Conservation (phyloP, 1,139 yeast genomes). For the Suhomyces kunorum region DNA sequence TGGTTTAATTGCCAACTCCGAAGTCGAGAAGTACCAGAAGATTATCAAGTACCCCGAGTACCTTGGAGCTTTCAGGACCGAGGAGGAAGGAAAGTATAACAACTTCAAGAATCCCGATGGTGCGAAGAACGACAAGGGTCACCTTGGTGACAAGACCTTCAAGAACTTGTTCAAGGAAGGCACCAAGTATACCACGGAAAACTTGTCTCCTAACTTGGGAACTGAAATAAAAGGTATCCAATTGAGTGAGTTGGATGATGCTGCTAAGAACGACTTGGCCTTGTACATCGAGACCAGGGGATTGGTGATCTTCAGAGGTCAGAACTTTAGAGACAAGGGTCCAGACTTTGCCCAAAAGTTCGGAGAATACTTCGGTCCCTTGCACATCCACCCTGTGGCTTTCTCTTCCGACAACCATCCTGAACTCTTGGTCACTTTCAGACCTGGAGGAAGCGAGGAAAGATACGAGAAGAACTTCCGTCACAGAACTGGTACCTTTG, state of each 20-base stretch:
- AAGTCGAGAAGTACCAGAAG: conserved; percentile 17
- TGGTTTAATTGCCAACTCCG: conserved; percentile 3
- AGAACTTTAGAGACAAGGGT: conserved; percentile 35
- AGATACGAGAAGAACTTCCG: conserved; percentile 26
- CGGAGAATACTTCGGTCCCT: conserved; percentile 34
- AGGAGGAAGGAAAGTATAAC: conserved; percentile 24
- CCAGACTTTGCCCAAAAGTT: conserved; percentile 31
- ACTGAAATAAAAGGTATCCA: conserved; percentile 35
- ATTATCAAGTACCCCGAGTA: conserved; percentile 27
- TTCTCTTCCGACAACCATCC: conserved; percentile 30
- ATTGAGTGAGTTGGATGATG: conserved; percentile 32
- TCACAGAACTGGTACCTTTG: conserved; percentile 18
- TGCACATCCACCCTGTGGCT: conserved; percentile 35
- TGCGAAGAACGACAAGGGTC: conserved; percentile 29
- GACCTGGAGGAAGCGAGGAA: conserved; percentile 30
- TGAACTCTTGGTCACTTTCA: conserved; percentile 32
- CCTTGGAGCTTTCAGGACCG: conserved; percentile 20
- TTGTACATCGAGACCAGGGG: conserved; percentile 35
- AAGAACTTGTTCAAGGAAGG: conserved; percentile 29
- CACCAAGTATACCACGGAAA: conserved; percentile 17
- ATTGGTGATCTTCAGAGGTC: conserved; percentile 33
- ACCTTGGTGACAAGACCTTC: conserved; percentile 31
- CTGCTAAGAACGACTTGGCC: conserved; percentile 37
- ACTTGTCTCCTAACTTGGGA: conserved; percentile 37
- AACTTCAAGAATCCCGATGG: conserved; percentile 23